Evolutionary conservation across 2,329 filamentous ascomycete species (phyloP).

Genomic region (Elsinoe fawcettii): DNA sequence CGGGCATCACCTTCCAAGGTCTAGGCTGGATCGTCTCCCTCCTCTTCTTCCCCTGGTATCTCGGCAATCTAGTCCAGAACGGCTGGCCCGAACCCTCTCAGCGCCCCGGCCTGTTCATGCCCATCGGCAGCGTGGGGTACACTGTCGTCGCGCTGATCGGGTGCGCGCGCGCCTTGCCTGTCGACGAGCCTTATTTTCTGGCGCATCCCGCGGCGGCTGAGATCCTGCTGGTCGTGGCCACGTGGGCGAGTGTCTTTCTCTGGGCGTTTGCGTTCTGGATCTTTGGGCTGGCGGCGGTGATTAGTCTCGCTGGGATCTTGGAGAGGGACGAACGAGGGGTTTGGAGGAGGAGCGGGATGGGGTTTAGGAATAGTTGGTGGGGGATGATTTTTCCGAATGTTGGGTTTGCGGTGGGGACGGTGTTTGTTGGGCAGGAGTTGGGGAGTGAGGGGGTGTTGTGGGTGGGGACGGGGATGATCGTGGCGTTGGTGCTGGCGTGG

Average conservation of each 20-base stretch:
- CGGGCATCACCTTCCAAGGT: conserved; percentile 38
- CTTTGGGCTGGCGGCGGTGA: conserved; percentile 24
- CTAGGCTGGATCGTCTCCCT: conserved; percentile 41
- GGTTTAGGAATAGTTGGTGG: conserved; percentile 31
- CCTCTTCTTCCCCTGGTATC: conserved; percentile 37
- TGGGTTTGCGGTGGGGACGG: conserved; percentile 53
- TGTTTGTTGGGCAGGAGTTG: conserved; percentile 46
- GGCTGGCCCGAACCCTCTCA: conserved; percentile 36
- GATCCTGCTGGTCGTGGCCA: conserved; percentile 22
- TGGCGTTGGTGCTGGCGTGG: conserved; percentile 50
- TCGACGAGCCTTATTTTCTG: conserved; percentile 21
- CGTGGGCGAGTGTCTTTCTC: conserved; percentile 36
- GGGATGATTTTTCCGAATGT: conserved; percentile 60
- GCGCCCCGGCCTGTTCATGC: conserved; percentile 45
- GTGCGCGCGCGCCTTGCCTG: conserved; percentile 21
- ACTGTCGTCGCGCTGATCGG: conserved; percentile 24
- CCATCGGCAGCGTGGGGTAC: conserved; percentile 38
- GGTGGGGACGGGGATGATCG: conserved; percentile 49
- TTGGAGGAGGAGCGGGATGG: not conserved
- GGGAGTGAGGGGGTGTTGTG: conserved; percentile 46
- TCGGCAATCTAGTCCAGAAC: conserved; percentile 34
- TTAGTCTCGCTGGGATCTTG: conserved; percentile 18
- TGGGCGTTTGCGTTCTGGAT: conserved; percentile 46
- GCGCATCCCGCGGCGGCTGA: conserved; percentile 19
- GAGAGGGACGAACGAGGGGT: not conserved